phyloP scores from a whole-genome alignment of 2,329 filamentous ascomycete species.

The Clonostachys chloroleuca region DNA sequence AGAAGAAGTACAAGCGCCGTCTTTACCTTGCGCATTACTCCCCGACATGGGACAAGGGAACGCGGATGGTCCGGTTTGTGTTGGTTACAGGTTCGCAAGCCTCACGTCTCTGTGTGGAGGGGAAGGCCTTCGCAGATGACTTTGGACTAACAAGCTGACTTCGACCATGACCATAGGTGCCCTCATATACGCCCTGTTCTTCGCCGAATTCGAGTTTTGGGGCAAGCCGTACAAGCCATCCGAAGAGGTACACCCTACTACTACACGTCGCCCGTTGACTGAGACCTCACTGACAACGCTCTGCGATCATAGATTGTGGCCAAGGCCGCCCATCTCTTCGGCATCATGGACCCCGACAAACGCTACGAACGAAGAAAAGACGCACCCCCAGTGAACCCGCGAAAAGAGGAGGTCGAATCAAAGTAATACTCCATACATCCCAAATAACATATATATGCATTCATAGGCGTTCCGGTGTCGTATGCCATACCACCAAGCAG shows the following conservation, averaged over 20 bases:
- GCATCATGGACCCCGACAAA: slow-evolving; percentile 32
- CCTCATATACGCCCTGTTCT: slow-evolving; percentile 31
- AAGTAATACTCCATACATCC: slow-evolving; percentile 16
- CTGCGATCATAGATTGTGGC: slow-evolving; percentile 21
- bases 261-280: not conserved
- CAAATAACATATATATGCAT: not conserved
- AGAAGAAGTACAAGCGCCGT: slow-evolving; percentile 73
- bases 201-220: slow-evolving; percentile 37
- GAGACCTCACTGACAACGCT: not conserved
- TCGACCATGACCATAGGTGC: slow-evolving; percentile 16
- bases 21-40: slow-evolving; percentile 56
- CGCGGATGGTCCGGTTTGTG: slow-evolving; percentile 60
- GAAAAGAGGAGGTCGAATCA: slow-evolving; percentile 11
- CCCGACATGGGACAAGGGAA: slow-evolving; percentile 60
- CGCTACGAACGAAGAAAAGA: slow-evolving; percentile 33
- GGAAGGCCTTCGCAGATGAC: not conserved
- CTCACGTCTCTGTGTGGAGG: not conserved
- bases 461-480: slow-evolving; percentile 2
- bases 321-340: slow-evolving; percentile 30
- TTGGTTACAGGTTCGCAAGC: slow-evolving; percentile 46
- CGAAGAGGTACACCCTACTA: slow-evolving; percentile 24
- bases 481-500: too few species aligned
- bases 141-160: not conserved
- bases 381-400: slow-evolving; percentile 19
- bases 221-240: slow-evolving; percentile 35